Percentiles rank a stretch among this genome's conserved stretches.
phyloP scores from a whole-genome alignment of 768 basidiomycete genomes.

The Panaeolus papilionaceus region DNA sequence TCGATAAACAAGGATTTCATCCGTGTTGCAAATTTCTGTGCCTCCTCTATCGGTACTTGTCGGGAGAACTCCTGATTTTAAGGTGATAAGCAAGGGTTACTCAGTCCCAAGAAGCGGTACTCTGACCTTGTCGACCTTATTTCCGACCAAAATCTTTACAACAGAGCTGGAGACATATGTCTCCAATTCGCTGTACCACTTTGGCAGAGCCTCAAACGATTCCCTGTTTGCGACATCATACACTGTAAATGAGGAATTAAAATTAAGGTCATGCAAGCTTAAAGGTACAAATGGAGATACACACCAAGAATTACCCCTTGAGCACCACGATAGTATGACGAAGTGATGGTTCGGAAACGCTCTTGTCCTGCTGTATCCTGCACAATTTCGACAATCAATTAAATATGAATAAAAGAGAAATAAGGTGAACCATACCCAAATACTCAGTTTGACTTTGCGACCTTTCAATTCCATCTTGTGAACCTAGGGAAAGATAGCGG shows the following conservation, averaged over 20 bases:
- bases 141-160: slow-evolving; percentile 94
- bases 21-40: slow-evolving; percentile 76
- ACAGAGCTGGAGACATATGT: slow-evolving; percentile 88
- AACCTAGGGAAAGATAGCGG: slow-evolving; percentile 51
- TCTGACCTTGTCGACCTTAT: slow-evolving; percentile 85
- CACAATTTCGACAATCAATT: background rate
- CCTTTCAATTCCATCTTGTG: slow-evolving; percentile 89
- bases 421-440: slow-evolving; percentile 75
- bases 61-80: slow-evolving; percentile 81
- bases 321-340: slow-evolving; percentile 91
- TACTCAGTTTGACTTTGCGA: slow-evolving; percentile 89
- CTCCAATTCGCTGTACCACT: slow-evolving; percentile 93
- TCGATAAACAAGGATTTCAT: slow-evolving; percentile 91
- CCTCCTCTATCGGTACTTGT: slow-evolving; percentile 83
- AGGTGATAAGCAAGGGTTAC: background rate
- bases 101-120: background rate
- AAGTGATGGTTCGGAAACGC: slow-evolving; percentile 94
- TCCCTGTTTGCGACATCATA: slow-evolving; percentile 95
- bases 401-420: background rate
- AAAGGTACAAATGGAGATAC: slow-evolving; percentile 18
- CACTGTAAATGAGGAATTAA: slow-evolving; percentile 50
- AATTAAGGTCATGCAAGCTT: background rate
- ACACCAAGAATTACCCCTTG: slow-evolving; percentile 82
- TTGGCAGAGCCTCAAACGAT: slow-evolving; percentile 92
- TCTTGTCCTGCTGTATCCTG: slow-evolving; percentile 98